Percentiles rank a stretch among this genome's conserved stretches.
Evolutionary conservation across 163 green algal genomes (phyloP).

Genomic region (Trebouxiophyceae sp.): DNA sequence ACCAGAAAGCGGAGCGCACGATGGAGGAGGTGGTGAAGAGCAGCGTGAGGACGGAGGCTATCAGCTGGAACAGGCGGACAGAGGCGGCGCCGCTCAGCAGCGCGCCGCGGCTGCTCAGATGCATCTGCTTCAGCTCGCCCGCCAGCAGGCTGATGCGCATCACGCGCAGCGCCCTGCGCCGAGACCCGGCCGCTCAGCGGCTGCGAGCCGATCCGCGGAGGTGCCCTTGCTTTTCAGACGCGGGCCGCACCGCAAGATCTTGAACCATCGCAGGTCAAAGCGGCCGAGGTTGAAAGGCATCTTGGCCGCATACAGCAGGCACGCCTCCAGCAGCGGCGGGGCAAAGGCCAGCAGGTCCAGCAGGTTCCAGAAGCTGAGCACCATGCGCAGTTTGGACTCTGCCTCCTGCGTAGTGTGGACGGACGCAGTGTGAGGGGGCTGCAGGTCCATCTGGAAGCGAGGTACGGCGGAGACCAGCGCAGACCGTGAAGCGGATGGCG

Average conservation of each 20-base stretch:
- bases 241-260: slow-evolving; percentile 51
- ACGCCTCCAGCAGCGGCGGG: slow-evolving; percentile 49
- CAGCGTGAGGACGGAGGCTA: slow-evolving; percentile 49
- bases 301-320: slow-evolving; percentile 17
- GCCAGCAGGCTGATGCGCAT: slow-evolving; percentile 64
- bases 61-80: slow-evolving; percentile 64
- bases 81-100: slow-evolving; percentile 48
- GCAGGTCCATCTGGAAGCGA: too few species aligned
- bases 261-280: slow-evolving; percentile 65
- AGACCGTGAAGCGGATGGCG: slow-evolving; percentile 30
- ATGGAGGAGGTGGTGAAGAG: slow-evolving; percentile 57
- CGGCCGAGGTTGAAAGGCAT: slow-evolving; percentile 18
- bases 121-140: slow-evolving; percentile 54
- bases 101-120: slow-evolving; percentile 40
- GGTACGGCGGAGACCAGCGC: too few species aligned
- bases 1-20: slow-evolving; percentile 15
- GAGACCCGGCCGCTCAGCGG: too few species aligned
- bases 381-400: slow-evolving; percentile 27
- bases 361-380: slow-evolving; percentile 35
- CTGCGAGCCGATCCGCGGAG: not conserved
- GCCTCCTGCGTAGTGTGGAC: slow-evolving; percentile 12
- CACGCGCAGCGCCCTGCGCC: slow-evolving; percentile 53
- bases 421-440: not conserved
- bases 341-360: slow-evolving; percentile 65
- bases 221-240: not conserved